These are phyloP conservation scores for Hanseniaspora lachancei DNA, from an alignment of 805 yeast species.

Conservation along the genomic window DNA sequence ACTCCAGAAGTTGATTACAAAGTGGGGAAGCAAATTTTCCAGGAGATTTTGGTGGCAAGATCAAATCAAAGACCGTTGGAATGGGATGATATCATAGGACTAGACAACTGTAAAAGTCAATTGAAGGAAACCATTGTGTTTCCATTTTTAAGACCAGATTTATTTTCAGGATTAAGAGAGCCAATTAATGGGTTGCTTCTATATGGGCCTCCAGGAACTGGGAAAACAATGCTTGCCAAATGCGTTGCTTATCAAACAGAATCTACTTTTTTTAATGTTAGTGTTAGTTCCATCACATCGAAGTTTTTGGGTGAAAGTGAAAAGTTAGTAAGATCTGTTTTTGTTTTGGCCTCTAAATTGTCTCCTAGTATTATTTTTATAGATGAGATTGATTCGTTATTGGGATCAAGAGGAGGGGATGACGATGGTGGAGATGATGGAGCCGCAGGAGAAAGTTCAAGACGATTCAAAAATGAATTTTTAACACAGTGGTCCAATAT, in stretches of 20 bases:
- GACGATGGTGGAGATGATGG: conserved; percentile 35
- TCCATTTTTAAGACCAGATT: conserved; percentile 87
- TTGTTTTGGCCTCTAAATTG: conserved; percentile 66
- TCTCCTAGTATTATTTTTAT: conserved; percentile 91
- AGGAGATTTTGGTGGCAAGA: conserved; percentile 78
- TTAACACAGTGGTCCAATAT: conserved; percentile 89
- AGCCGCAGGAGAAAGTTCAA: conserved; percentile 66
- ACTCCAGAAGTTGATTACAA: conserved; percentile 58
- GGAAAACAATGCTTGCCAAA: conserved; percentile 91
- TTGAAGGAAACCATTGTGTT: conserved; percentile 90
- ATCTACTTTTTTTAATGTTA: conserved; percentile 81
- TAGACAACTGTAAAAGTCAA: conserved; percentile 76
- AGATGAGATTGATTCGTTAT: conserved; percentile 86
- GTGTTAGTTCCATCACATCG: conserved; percentile 81
- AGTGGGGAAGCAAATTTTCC: conserved; percentile 72
- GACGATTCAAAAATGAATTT: conserved; percentile 86
- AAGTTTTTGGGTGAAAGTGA: conserved; percentile 86
- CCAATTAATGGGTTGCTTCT: conserved; percentile 93
- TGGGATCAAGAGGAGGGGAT: conserved; percentile 40
- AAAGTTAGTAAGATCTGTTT: conserved; percentile 78
- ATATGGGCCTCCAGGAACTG: conserved; percentile 99
- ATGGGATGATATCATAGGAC: conserved; percentile 93
- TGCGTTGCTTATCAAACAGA: conserved; percentile 94
- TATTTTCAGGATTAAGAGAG: conserved; percentile 79
- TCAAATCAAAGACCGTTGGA: conserved; percentile 51